Evolutionary conservation across 2,329 filamentous ascomycete species (phyloP).

Genomic region (Didymella lethalis): DNA sequence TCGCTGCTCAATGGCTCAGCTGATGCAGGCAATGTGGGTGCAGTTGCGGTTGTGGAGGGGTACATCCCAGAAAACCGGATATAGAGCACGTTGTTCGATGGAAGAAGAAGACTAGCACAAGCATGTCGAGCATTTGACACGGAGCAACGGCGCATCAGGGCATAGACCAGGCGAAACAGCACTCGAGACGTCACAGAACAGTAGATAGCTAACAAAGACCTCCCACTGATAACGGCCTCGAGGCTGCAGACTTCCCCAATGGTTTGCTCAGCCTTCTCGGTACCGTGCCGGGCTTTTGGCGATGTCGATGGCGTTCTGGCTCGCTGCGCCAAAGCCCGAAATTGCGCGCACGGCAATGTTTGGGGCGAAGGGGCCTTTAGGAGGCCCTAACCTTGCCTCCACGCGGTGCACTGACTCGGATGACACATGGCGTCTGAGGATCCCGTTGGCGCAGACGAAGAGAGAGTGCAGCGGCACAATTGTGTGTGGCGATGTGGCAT

Average conservation of each 20-base stretch:
- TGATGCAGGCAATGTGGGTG: slow-evolving; percentile 52
- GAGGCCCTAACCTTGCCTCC: slow-evolving; percentile 12
- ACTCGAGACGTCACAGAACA: slow-evolving; percentile 8
- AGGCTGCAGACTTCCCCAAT: slow-evolving; percentile 3
- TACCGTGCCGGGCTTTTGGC: not conserved
- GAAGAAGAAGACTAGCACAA: slow-evolving; percentile 11
- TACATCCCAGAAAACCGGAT: slow-evolving; percentile 47
- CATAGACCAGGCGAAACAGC: slow-evolving; percentile 19
- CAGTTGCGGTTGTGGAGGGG: slow-evolving; percentile 52
- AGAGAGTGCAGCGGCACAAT: slow-evolving; percentile 2
- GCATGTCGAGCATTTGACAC: slow-evolving; percentile 29
- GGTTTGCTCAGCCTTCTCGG: not conserved
- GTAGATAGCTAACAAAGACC: slow-evolving; percentile 1
- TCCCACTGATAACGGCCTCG: not conserved
- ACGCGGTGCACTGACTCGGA: slow-evolving; percentile 21
- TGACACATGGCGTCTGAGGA: slow-evolving; percentile 9
- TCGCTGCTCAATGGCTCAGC: slow-evolving; percentile 62
- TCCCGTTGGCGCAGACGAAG: slow-evolving; percentile 4
- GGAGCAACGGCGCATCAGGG: slow-evolving; percentile 27
- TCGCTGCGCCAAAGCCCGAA: slow-evolving; percentile 8
- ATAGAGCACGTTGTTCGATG: slow-evolving; percentile 15
- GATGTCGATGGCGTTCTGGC: slow-evolving; percentile 4
- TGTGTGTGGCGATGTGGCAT: not conserved
- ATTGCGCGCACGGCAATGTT: slow-evolving; percentile 14
- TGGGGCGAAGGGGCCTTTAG: slow-evolving; percentile 1